These are phyloP conservation scores for Mortierella claussenii DNA, from an alignment of 192 early-diverging fungal species.

Conservation along the genomic window DNA sequence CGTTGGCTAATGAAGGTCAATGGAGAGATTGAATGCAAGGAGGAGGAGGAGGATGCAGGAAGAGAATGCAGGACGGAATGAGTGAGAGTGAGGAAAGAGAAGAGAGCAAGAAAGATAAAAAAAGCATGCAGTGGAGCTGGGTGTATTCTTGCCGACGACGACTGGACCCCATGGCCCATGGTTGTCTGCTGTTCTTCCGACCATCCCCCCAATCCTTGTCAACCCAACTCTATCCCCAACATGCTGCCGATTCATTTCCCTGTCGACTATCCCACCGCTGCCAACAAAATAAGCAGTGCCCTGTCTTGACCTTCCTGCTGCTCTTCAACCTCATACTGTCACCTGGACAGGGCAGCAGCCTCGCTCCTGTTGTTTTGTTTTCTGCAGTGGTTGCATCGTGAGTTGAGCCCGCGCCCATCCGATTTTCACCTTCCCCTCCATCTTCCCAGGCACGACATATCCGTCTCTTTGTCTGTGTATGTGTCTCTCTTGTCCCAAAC, in stretches of 20 bases:
- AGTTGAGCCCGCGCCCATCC: not conserved
- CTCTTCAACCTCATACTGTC: not conserved
- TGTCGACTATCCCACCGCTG: no score
- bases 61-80: not conserved
- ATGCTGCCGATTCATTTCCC: no score
- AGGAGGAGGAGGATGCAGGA: not conserved
- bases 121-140: not conserved
- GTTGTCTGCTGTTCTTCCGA: not conserved
- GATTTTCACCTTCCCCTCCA: not conserved
- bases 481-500: no score
- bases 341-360: not conserved
- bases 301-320: no score
- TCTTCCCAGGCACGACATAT: not conserved
- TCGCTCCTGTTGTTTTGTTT: not conserved
- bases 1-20: not conserved
- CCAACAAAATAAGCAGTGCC: no score
- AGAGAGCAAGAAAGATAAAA: constrained; percentile 2
- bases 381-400: not conserved
- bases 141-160: not conserved
- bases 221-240: not conserved
- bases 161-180: not conserved
- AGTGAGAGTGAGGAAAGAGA: not conserved
- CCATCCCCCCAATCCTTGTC: not conserved
- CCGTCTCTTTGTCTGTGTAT: not conserved
- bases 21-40: not conserved